Percentiles rank a stretch among this genome's conserved stretches.
phyloP scores from a whole-genome alignment of 805 yeast species.

The Wickerhamiella kurtzmanii region DNA sequence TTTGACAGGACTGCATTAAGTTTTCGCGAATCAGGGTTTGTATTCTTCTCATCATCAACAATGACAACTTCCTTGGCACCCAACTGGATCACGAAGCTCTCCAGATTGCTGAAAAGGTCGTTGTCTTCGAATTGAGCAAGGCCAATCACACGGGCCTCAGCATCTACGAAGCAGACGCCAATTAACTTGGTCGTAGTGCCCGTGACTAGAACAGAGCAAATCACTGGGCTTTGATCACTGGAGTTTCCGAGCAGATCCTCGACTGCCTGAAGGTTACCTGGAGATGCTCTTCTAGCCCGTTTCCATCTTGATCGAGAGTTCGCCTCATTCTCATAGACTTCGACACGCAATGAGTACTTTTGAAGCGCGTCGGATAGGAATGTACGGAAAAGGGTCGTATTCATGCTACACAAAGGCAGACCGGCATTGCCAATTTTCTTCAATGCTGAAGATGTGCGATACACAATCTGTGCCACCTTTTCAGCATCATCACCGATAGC shows the following conservation, averaged over 20 bases:
- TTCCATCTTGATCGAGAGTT: slow-evolving; percentile 36
- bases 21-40: slow-evolving; percentile 38
- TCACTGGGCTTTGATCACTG: slow-evolving; percentile 37
- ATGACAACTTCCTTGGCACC: slow-evolving; percentile 78
- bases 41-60: slow-evolving; percentile 22
- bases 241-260: slow-evolving; percentile 51
- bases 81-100: slow-evolving; percentile 71
- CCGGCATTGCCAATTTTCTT: slow-evolving; percentile 31
- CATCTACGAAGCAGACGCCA: slow-evolving; percentile 72
- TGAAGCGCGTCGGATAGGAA: slow-evolving; percentile 54
- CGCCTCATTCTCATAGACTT: slow-evolving; percentile 49
- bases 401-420: slow-evolving; percentile 43
- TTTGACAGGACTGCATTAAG: slow-evolving; percentile 60
- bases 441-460: slow-evolving; percentile 69
- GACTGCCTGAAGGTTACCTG: slow-evolving; percentile 73
- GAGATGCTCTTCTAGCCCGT: slow-evolving; percentile 54
- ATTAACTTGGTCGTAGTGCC: slow-evolving; percentile 35
- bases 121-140: slow-evolving; percentile 73
- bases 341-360: slow-evolving; percentile 62
- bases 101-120: slow-evolving; percentile 75
- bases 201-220: slow-evolving; percentile 38
- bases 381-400: slow-evolving; percentile 57
- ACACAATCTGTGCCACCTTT: slow-evolving; percentile 69
- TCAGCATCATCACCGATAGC: slow-evolving; percentile 65
- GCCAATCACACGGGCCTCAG: slow-evolving; percentile 52